These are phyloP conservation scores for Cutaneotrichosporon daszewskae DNA, from an alignment of 1,284 basidiomycete genomes.

Conservation along the genomic window DNA sequence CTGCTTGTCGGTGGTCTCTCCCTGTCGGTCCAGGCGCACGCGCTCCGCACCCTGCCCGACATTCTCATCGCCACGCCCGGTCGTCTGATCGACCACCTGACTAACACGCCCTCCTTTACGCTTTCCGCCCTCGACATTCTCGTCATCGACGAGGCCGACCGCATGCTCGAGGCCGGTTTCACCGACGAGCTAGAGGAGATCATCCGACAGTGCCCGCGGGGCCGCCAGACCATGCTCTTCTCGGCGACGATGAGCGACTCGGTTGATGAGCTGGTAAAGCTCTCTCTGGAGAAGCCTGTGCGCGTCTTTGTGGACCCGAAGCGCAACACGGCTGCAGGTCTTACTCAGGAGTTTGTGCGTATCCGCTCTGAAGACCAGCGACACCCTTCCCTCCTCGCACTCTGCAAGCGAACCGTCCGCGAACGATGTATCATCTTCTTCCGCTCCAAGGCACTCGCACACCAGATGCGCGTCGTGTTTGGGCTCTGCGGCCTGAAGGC, in stretches of 20 bases:
- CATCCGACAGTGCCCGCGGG: slow-evolving; percentile 77
- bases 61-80: slow-evolving; percentile 92
- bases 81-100: slow-evolving; percentile 92
- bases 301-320: slow-evolving; percentile 94
- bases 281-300: slow-evolving; percentile 86
- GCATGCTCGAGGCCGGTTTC: slow-evolving; percentile 97
- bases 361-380: slow-evolving; percentile 69
- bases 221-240: slow-evolving; percentile 95
- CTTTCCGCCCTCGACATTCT: slow-evolving; percentile 89
- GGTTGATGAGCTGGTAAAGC: slow-evolving; percentile 84
- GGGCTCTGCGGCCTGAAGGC: slow-evolving; percentile 79
- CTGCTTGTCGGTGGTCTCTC: slow-evolving; percentile 91
- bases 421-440: slow-evolving; percentile 85
- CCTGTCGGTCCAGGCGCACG: slow-evolving; percentile 79
- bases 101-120: slow-evolving; percentile 89
- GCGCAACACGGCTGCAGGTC: slow-evolving; percentile 75
- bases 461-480: slow-evolving; percentile 93
- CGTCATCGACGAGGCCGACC: slow-evolving; percentile 93
- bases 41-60: slow-evolving; percentile 79
- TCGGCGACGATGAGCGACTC: slow-evolving; percentile 97
- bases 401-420: slow-evolving; percentile 84
- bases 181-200: slow-evolving; percentile 93
- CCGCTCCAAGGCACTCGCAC: slow-evolving; percentile 90
- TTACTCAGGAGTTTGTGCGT: slow-evolving; percentile 92
- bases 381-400: slow-evolving; percentile 70